Evolutionary conservation across 2,329 filamentous ascomycete species (phyloP), one percentile per base, ranked within the genome.

Genomic region (Neopestalotiopsis clavispora): DNA sequence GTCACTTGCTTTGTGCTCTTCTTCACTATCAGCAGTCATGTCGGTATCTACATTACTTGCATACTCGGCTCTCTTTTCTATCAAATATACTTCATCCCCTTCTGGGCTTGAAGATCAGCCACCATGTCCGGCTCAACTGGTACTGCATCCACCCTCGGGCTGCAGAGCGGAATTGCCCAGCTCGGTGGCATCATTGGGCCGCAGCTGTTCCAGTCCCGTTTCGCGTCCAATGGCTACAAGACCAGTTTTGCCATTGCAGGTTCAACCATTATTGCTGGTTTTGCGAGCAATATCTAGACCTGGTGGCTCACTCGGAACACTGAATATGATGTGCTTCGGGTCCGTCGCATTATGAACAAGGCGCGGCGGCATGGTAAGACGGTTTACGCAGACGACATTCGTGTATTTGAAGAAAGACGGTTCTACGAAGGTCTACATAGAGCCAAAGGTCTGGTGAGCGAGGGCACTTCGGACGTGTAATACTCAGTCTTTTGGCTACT

Each of bases 141-240:
- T 12, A 81, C 82, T 0, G 83, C 82, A 0, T 84, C 85, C 67
- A 82, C 81, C 0, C 74, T 84, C 1, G 83, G 80, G 0, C 75
- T 85, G 10, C 82, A 84, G 69, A 80, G 78, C 1, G 80, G 79
- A 4, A 76, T 84, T 6, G 83, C 79, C 0, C 83, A 84, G 72
- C 75, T 84, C 1, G 83, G 83, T 4, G 82, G 81, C n/a, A 81
- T 83, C 1, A 77, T 84, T 32, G 83, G 80, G 0, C 83, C 82
- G 0, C 82, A 84, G 71, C 73, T 84, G 0, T 84, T 84, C 72
- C 79, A 81, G 70, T 78, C 76, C 2, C 78, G 78, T 60, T 85
- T 77, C 69, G 82, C 82, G 5, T 72, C 80, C 68, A 80, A 83
- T 67, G 78, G 80, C 28, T 83, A 83, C 71, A 80, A 75, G 63